Base-by-base conservation (phyloP, 345 rosid genomes). In the Trapa bicornis region DNA sequence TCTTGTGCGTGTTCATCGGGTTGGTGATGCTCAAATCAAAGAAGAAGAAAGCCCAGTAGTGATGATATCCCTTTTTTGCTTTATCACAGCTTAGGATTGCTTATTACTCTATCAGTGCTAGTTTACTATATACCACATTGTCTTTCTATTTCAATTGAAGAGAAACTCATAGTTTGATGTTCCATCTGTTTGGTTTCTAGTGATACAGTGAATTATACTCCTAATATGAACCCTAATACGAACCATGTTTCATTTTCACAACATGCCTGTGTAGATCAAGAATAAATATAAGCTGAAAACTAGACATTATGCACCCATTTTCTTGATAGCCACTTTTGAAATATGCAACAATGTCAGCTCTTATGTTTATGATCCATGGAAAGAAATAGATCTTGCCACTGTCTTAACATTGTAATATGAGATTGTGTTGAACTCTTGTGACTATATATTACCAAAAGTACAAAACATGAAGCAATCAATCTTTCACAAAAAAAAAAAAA, bases 21-120 rank as follows among this genome's bases (percentile, higher is more conserved):
- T 65, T 81, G 15, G 95, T 94, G 78, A 86, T 80, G 81, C 85
- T 87, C 74, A 87, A 94, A 68, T 85, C 96, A 48, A 90, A 90
- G 73, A 87, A 80, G 87, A 90, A 93, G 88, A 88, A 81, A 75
- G 83, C 89, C 37, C 86, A 71, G 82, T 22, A 47, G 47, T 53
- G 47, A 67, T 53, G 47, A 67, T 33, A n/a, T 7, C 14, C 5
- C 63, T 58, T 3, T 57, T 32, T 13, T 11, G 37, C 63, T 58
- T 10, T 2, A 37, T 58, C 38, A 58, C 63, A 15, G 32, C 15
- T 3, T 58, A 58, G 63, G 38, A 32, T 35, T 32, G 11, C 32
- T 58, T 58, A 16, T 22, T 54, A 54, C 6, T 54, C 60, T 10
- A 9, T 35, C 3, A 11, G 37, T 58, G 37, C 15, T 9, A 2